These are phyloP conservation scores for Zangia roseola DNA, from an alignment of 768 basidiomycete genomes.

Conservation along the genomic window DNA sequence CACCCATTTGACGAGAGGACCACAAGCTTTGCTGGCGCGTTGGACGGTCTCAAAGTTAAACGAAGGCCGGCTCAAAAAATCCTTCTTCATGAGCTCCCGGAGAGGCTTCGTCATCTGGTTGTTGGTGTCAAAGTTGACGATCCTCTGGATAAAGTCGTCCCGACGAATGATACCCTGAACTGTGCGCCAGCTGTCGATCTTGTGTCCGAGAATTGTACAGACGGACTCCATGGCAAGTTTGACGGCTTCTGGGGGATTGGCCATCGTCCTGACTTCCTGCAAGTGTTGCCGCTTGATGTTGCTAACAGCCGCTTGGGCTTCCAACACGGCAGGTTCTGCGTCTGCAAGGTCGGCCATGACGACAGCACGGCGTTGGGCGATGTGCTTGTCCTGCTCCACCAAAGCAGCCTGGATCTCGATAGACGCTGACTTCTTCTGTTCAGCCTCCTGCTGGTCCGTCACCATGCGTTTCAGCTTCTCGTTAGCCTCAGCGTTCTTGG, in stretches of 20 bases:
- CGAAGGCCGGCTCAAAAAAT: conserved; percentile 86
- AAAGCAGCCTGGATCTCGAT: conserved; percentile 94
- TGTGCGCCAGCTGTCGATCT: conserved; percentile 94
- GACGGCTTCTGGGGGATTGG: conserved; percentile 96
- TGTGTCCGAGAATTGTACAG: conserved; percentile 93
- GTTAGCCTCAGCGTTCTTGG: conserved; percentile 94
- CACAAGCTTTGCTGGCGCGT: conserved; percentile 94
- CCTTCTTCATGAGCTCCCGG: conserved; percentile 88
- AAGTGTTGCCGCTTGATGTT: conserved; percentile 95
- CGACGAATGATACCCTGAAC: conserved; percentile 94
- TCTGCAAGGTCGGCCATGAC: conserved; percentile 96
- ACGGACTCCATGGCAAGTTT: conserved; percentile 99
- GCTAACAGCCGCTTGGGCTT: conserved; percentile 94
- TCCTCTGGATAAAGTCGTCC: conserved; percentile 94
- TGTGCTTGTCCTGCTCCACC: conserved; percentile 86
- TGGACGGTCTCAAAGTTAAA: conserved; percentile 97
- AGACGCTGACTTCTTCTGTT: conserved; percentile 96
- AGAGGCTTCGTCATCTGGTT: conserved; percentile 86
- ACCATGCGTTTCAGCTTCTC: conserved; percentile 98
- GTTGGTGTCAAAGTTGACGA: conserved; percentile 93
- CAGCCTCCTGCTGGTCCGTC: conserved; percentile 96
- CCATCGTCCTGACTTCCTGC: conserved; percentile 97
- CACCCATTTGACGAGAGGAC: conserved; percentile 97
- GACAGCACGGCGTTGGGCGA: conserved; percentile 81
- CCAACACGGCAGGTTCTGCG: conserved; percentile 94